Conservation (phyloP, 495 filamentous ascomycete species). For the Aspergillus sparsus region DNA sequence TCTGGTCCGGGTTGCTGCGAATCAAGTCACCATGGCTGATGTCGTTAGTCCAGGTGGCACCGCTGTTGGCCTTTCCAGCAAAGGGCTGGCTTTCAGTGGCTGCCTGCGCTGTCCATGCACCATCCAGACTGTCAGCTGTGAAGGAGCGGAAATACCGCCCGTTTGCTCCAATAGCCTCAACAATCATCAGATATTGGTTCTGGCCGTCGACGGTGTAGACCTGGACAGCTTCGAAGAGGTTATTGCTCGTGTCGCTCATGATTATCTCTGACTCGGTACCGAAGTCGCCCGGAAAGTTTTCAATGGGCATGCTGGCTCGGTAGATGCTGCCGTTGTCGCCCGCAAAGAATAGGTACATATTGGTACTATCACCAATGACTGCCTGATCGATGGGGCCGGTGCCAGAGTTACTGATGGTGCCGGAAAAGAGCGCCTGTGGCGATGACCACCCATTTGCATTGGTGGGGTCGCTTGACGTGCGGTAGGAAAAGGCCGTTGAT, state of each 20-base stretch:
- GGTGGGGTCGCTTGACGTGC: conserved; percentile 57
- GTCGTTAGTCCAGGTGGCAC: conserved; percentile 63
- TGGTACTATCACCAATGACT: conserved; percentile 56
- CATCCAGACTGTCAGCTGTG: conserved; percentile 54
- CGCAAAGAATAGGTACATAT: conserved; percentile 66
- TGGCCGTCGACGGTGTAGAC: conserved; percentile 60
- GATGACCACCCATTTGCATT: conserved; percentile 58
- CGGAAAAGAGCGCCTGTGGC: conserved; percentile 54
- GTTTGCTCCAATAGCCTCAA: conserved; percentile 57
- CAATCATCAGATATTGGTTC: conserved; percentile 61
- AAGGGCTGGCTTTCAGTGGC: conserved; percentile 55
- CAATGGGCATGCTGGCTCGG: conserved; percentile 58
- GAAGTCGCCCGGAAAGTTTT: conserved; percentile 60
- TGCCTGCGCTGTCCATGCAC: conserved; percentile 56
- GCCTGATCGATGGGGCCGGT: conserved; percentile 61
- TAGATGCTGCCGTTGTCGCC: conserved; percentile 69
- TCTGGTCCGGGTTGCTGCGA: conserved; percentile 55
- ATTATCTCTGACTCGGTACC: conserved; percentile 49
- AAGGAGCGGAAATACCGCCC: conserved; percentile 68
- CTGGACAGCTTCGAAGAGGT: conserved; percentile 64
- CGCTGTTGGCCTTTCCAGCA: conserved; percentile 62
- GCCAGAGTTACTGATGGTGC: conserved; percentile 49
- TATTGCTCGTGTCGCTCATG: conserved; percentile 52
- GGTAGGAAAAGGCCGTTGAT: conserved; percentile 57
- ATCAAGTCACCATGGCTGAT: conserved; percentile 65